phyloP scores from a whole-genome alignment of 1,284 basidiomycete species.

The Macrocystidia cucumis region DNA sequence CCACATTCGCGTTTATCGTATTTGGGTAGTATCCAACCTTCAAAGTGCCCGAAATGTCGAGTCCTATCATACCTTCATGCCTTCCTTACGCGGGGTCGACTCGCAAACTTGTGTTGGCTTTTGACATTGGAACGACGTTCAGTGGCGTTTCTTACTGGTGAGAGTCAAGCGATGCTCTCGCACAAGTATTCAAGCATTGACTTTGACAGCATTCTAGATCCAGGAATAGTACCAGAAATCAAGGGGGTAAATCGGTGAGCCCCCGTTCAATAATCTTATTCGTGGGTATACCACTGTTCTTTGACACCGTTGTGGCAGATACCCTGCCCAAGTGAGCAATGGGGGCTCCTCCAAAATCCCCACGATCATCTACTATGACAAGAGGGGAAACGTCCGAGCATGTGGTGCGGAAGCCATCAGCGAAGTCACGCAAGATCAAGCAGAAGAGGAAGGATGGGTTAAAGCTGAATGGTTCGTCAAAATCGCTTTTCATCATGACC shows the following conservation, averaged over 20 bases:
- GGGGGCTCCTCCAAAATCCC: slow-evolving; percentile 20
- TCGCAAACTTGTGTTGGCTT: slow-evolving; percentile 12
- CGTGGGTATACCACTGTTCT: neutral
- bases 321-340: slow-evolving; percentile 14
- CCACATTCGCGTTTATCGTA: too few species aligned
- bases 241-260: slow-evolving; percentile 12
- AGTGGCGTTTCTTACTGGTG: slow-evolving; percentile 16
- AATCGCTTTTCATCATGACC: neutral
- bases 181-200: neutral
- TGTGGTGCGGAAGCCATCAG: slow-evolving; percentile 17
- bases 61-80: slow-evolving; percentile 2
- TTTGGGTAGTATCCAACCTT: neutral
- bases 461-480: slow-evolving; percentile 17
- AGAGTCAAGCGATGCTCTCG: neutral
- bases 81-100: slow-evolving; percentile 7
- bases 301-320: slow-evolving; percentile 10
- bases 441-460: slow-evolving; percentile 15
- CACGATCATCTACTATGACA: slow-evolving; percentile 19
- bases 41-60: neutral
- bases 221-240: slow-evolving; percentile 14
- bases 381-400: slow-evolving; percentile 15
- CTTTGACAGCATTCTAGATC: slow-evolving; percentile 11
- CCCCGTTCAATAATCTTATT: neutral
- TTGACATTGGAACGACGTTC: slow-evolving; percentile 14
- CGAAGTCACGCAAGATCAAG: slow-evolving; percentile 10